Percentiles rank a stretch among this genome's conserved stretches.
phyloP scores from a whole-genome alignment of 2,329 filamentous ascomycete genomes.

The Furcasterigmium sp. region DNA sequence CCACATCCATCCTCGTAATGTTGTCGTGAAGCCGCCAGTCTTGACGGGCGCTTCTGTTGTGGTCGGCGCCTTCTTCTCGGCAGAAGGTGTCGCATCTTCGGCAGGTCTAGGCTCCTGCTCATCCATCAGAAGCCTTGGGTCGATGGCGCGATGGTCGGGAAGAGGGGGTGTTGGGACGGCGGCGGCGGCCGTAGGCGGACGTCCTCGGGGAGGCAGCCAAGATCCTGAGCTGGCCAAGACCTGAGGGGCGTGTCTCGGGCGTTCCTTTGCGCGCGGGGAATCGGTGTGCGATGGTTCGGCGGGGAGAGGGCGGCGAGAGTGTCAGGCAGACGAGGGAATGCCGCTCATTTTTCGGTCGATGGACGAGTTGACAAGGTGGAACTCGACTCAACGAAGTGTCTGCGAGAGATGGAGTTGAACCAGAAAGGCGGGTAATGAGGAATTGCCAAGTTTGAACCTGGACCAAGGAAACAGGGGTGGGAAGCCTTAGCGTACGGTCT shows the following conservation, averaged over 20 bases:
- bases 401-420: not conserved
- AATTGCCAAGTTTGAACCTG: not conserved
- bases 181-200: no score
- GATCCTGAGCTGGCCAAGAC: no score
- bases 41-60: constrained; percentile 20
- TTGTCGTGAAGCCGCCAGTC: not conserved
- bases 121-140: constrained; percentile 1
- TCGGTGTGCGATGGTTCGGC: no score
- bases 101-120: constrained; percentile 2
- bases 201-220: no score
- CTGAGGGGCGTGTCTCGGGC: no score
- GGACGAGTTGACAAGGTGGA: not conserved
- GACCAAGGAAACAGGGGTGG: not conserved
- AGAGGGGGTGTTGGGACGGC: not conserved
- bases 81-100: constrained; percentile 2
- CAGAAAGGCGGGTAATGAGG: constrained; percentile 1
- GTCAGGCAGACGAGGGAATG: not conserved
- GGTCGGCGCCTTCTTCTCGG: constrained; percentile 14
- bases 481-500: not conserved
- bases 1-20: constrained; percentile 9
- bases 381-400: not conserved
- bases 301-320: not conserved
- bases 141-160: not conserved
- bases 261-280: no score
- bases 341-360: not conserved